Evolutionary conservation across 2,329 filamentous ascomycete genomes (phyloP), one percentile per base, ranked within the genome.

Genomic region (Neonectria magnoliae): DNA sequence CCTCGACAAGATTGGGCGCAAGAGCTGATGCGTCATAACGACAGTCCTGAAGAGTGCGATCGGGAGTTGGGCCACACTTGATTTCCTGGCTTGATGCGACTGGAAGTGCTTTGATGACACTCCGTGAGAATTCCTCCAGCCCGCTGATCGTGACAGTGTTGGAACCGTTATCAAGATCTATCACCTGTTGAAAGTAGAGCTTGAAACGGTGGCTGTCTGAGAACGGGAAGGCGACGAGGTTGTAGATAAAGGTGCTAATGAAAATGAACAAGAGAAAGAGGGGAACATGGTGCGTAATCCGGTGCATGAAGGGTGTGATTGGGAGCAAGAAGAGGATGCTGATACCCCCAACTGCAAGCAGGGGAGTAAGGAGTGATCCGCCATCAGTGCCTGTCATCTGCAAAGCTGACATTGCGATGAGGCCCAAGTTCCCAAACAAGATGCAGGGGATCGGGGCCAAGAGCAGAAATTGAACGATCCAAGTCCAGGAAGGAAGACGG

Each of bases 301-400:
- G 91, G 77, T 98, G 94, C 44, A 97, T 85, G 76, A 97, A 97
- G 0, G 96, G 96, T 0, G 90, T 87, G 3, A 93, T 78, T 0
- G 96, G 96, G 1, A 93, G 82, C 18, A 98, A 80, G 0, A 97
- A 76, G 1, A 97, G 76, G 1, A 93, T 87, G 13, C 90, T 89
- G 66, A 95, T 85, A 7, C 85, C 75, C 0, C 91, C 90, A 45
- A 94, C 85, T 38, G 88, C 78, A 14, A 97, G 76, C 76, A 97
- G 94, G 5, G 94, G 90, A 8, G 88, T 78, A 16, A 97, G 80
- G 18, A 91, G 82, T 38, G 88, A 86, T 66, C 89, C 92, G 2
- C 96, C 96, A 77, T 99, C 96, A 2, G 92, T 87, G 7, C 92
- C 91, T 0, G 94, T 97, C 79, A 97, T 94, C 63, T 90, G 85